Percentiles rank a stretch among this genome's conserved stretches.
phyloP scores from a whole-genome alignment of 202 grass and related monocot genomes.

The Panicum virgatum region DNA sequence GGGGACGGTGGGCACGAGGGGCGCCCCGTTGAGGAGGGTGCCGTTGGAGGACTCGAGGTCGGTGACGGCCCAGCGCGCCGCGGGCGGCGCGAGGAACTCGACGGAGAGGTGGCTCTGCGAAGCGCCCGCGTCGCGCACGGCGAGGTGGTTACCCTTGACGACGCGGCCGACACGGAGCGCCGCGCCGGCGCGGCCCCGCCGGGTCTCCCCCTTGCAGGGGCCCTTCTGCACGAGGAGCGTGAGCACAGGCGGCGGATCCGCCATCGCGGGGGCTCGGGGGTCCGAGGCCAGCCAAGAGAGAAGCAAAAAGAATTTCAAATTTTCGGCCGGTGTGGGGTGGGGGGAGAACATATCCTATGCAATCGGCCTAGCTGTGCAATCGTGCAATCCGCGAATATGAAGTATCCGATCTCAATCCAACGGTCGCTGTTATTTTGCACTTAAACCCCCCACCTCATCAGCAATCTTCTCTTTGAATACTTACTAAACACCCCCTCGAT shows the following conservation, averaged over 20 bases:
- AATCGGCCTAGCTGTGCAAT: no score
- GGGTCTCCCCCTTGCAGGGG: slow-evolving; percentile 48
- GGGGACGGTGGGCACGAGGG: slow-evolving; percentile 44
- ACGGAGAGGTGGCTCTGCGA: slow-evolving; percentile 75
- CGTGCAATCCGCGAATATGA: no score
- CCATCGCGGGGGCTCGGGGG: slow-evolving; percentile 12
- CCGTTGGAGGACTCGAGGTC: slow-evolving; percentile 77
- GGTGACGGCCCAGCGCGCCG: slow-evolving; percentile 55
- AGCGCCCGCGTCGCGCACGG: slow-evolving; percentile 68
- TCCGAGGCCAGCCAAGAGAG: not conserved
- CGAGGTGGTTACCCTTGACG: slow-evolving; percentile 59
- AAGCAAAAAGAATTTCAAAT: slow-evolving; percentile 26
- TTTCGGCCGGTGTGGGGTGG: not conserved
- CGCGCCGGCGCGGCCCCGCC: slow-evolving; percentile 39
- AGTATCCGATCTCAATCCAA: no score
- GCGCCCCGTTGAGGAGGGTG: slow-evolving; percentile 60
- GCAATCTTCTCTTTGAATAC: no score
- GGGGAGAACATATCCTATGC: no score
- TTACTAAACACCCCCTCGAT: no score
- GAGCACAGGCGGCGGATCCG: slow-evolving; percentile 46
- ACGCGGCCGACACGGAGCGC: slow-evolving; percentile 59
- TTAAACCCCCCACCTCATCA: no score
- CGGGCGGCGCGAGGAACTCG: slow-evolving; percentile 51
- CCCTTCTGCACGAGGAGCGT: slow-evolving; percentile 68
- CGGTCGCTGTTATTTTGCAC: no score